These are phyloP conservation scores for Arachis hypogaea DNA, from an alignment of 306 rosid genomes.

Conservation along the genomic window DNA sequence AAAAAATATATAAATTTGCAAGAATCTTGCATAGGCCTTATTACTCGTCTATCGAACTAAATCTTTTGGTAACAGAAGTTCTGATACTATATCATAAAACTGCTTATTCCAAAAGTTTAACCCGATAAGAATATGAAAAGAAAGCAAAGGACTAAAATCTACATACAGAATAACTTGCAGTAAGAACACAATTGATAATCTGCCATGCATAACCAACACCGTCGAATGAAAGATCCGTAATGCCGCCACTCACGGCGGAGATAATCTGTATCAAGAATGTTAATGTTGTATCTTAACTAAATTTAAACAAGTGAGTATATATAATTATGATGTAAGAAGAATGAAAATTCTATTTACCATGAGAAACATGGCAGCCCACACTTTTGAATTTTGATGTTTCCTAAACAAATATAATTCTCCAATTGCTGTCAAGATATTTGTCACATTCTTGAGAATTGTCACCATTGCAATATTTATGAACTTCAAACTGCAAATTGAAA, in stretches of 20 bases:
- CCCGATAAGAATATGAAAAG: background rate
- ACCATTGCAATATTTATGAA: constrained; percentile 91
- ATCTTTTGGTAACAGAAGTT: too few relatives aligned
- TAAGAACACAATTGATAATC: constrained; percentile 70
- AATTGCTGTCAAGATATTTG: constrained; percentile 82
- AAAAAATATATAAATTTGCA: too few relatives aligned
- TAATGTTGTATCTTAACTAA: too few relatives aligned
- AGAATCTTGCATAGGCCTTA: too few relatives aligned
- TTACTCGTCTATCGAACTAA: too few relatives aligned
- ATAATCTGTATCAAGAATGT: constrained; percentile 61
- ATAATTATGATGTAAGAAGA: too few relatives aligned
- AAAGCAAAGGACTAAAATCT: constrained; percentile 9
- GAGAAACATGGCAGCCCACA: constrained; percentile 86
- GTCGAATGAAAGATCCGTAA: constrained; percentile 81
- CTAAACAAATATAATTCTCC: constrained; percentile 80
- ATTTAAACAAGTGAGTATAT: too few relatives aligned
- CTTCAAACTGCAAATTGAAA: constrained; percentile 70
- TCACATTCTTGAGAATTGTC: constrained; percentile 90
- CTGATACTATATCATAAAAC: too few relatives aligned
- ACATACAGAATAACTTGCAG: constrained; percentile 86
- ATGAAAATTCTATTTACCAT: constrained; percentile 57
- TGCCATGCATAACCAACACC: constrained; percentile 84
- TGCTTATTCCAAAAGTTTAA: too few relatives aligned
- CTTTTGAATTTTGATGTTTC: constrained; percentile 77
- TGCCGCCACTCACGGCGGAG: constrained; percentile 79